These are phyloP conservation scores for Cutaneotrichosporon arboriforme DNA, from an alignment of 1,284 basidiomycete species.

Conservation along the genomic window DNA sequence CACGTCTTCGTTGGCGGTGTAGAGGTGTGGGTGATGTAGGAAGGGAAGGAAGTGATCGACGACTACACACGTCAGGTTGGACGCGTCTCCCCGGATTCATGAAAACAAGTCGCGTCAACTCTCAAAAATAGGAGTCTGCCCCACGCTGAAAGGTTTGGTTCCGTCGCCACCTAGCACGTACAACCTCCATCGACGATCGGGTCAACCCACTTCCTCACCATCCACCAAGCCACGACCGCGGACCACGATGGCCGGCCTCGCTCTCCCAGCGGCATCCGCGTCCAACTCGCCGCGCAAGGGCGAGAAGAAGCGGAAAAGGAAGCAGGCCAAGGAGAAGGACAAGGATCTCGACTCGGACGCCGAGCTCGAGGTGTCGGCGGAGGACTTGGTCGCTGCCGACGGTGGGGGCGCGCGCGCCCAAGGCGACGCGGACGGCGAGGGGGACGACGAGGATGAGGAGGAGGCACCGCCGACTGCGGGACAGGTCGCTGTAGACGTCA, in stretches of 20 bases:
- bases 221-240: neutral
- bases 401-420: slow-evolving; percentile 3
- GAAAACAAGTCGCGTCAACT: slow-evolving; percentile 14
- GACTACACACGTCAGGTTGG: neutral
- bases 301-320: slow-evolving; percentile 17
- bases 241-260: slow-evolving; percentile 15
- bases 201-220: neutral
- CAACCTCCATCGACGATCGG: neutral
- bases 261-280: slow-evolving; percentile 6
- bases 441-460: slow-evolving; percentile 25
- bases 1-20: slow-evolving; percentile 11
- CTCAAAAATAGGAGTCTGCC: neutral
- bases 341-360: slow-evolving; percentile 12
- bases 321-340: slow-evolving; percentile 14
- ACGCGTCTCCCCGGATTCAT: slow-evolving; percentile 1
- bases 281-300: slow-evolving; percentile 9
- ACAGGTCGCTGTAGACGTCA: slow-evolving; percentile 3
- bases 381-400: slow-evolving; percentile 20
- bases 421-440: slow-evolving; percentile 15
- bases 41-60: neutral
- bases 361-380: slow-evolving; percentile 20
- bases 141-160: slow-evolving; percentile 4
- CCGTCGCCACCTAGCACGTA: neutral
- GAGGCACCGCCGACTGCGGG: slow-evolving; percentile 4
- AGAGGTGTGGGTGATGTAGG: slow-evolving; percentile 6